Base-by-base conservation (phyloP, 2,329 filamentous ascomycete genomes). In the Colletotrichum endophyticum region DNA sequence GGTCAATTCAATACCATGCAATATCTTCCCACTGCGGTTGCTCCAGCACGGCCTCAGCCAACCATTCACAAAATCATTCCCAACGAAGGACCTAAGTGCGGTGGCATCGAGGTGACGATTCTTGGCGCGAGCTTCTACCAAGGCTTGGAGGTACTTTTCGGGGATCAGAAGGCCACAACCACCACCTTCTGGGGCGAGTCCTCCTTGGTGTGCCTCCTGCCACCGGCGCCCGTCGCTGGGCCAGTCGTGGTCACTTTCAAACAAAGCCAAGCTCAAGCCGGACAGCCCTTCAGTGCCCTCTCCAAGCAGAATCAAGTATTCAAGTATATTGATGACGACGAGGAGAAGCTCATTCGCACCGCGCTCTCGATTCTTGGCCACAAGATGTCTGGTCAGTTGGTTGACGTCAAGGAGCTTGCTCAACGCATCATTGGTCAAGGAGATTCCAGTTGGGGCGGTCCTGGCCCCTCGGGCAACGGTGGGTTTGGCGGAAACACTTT, bases 91-190 rank as follows among this genome's bases (percentile, higher is more conserved):
- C 95, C 96, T 8, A 95, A 93, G 75, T 92, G 92, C 44, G 96
- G 96, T 75, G 96, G 96, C 57, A 96, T 95, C 69, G 96, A 98
- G 83, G 95, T 98, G 5, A 96, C 95, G 0, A 91, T 97, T 72
- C 88, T 98, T 11, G 96, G 96, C 22, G 94, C 93, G 78, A 92
- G 93, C 16, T 98, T 98, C 83, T 93, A 92, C 78, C 93, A 91
- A 77, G 94, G 84, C 2, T 89, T 98, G 77, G 94, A 96, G 78
- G 95, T 98, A 71, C 94, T 96, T 84, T 98, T 98, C 83, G 96
- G 96, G 27, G 87, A 90, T 39, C 86, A 88, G 64, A 89, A 88
- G 79, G 91, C 91, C 3, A 89, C 94, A 0, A 95, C 94, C 0
- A 96, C 95, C 2, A 95, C 94, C 0, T 97, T 91, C 82, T 96